phyloP scores from a whole-genome alignment of 1,284 basidiomycete genomes.

The Sporisorium exsertum region DNA sequence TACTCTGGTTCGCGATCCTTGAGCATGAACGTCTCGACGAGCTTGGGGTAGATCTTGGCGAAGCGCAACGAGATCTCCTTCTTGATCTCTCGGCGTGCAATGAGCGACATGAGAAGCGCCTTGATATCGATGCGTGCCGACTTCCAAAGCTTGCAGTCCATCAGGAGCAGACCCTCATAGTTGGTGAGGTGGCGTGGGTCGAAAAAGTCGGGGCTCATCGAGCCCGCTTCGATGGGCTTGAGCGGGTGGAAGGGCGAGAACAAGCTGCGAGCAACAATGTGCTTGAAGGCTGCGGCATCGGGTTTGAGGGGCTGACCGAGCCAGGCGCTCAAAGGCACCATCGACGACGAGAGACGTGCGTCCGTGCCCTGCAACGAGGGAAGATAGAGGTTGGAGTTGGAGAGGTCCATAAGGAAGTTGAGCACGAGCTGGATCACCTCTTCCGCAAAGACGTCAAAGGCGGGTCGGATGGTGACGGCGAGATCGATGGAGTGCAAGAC shows the following conservation, averaged over 20 bases:
- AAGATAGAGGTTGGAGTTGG: constrained; percentile 59
- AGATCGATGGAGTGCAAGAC: constrained; percentile 88
- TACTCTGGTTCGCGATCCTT: constrained; percentile 67
- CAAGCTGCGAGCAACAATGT: constrained; percentile 50
- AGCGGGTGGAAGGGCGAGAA: constrained; percentile 54
- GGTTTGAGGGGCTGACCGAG: constrained; percentile 34
- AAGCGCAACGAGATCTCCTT: constrained; percentile 76
- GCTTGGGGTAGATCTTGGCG: constrained; percentile 60
- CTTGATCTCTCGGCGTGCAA: constrained; percentile 79
- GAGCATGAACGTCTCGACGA: constrained; percentile 67
- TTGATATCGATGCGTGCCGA: constrained; percentile 77
- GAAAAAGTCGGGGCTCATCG: constrained; percentile 62
- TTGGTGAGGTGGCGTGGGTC: constrained; percentile 54
- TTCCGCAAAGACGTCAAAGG: constrained; percentile 90
- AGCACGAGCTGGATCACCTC: constrained; percentile 76
- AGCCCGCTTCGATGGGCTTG: constrained; percentile 35
- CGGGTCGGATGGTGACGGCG: constrained; percentile 87
- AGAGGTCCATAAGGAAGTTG: constrained; percentile 61
- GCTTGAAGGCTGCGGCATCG: constrained; percentile 57
- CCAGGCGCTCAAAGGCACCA: constrained; percentile 15
- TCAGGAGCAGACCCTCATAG: constrained; percentile 63
- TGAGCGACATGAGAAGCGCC: constrained; percentile 82
- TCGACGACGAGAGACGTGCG: constrained; percentile 3
- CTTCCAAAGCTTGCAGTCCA: constrained; percentile 68
- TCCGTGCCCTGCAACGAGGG: constrained; percentile 14